Evolutionary conservation across 768 basidiomycete genomes (phyloP).

Genomic region (Lanmaoa pseudosensibilis): DNA sequence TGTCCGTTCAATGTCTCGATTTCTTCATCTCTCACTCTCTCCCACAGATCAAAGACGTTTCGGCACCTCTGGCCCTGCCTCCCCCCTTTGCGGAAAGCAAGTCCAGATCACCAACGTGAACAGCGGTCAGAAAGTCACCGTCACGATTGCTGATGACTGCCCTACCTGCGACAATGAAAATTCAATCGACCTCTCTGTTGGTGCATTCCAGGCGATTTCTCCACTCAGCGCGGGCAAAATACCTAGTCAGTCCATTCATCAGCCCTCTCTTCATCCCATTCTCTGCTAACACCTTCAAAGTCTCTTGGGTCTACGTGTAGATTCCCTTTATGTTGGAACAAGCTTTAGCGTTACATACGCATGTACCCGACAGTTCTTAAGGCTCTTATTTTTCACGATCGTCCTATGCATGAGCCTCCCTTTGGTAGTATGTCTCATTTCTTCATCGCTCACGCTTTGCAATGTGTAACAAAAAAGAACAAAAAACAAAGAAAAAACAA

Average conservation of each 20-base stretch:
- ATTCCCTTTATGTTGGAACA: background rate
- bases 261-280: background rate
- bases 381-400: too few relatives aligned
- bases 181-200: conserved; percentile 72
- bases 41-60: conserved; percentile 51
- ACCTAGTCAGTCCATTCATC: conserved; percentile 45
- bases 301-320: conserved; percentile 30
- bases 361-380: too few relatives aligned
- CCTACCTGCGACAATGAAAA: conserved; percentile 67
- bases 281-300: conserved; percentile 15
- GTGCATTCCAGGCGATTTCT: conserved; percentile 64
- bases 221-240: conserved; percentile 51
- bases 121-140: conserved; percentile 50
- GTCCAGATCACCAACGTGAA: conserved; percentile 67
- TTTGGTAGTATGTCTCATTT: too few relatives aligned
- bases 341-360: too few relatives aligned
- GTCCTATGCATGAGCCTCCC: too few relatives aligned
- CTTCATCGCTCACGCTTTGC: too few relatives aligned
- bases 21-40: conserved; percentile 1
- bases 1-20: conserved; percentile 25
- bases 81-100: conserved; percentile 62
- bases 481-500: too few relatives aligned
- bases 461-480: too few relatives aligned
- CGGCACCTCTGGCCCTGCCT: conserved; percentile 45
- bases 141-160: conserved; percentile 76